Base-by-base conservation (phyloP, 257 asterid genomes). In the Coffea eugenioides region DNA sequence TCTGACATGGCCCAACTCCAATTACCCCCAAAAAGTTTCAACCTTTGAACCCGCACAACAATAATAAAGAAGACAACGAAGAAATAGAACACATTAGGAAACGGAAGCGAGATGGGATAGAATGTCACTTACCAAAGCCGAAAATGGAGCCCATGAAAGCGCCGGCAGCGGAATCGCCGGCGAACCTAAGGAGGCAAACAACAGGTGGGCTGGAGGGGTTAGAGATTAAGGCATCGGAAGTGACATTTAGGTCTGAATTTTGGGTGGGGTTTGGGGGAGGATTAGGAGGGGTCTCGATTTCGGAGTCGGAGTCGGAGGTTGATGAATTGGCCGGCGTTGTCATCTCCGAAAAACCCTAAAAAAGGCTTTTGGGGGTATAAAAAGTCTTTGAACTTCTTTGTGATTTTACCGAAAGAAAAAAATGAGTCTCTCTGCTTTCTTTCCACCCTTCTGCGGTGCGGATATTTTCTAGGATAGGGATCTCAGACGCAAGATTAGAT, bases 131-230 rank as follows among this genome's bases (percentile, higher is more conserved):
- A 92, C 98, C 98, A 73, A 88, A 84, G 25, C 98, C 98, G 34
- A 91, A 91, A 82, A 94, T 77, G 77, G 97, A 92, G 66, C 98
- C 98, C 94, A 92, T 90, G 61, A 91, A 68, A 75, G 92, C 98
- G 2, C 98, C 95, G 72, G 86, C 92, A 12, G 91, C 96, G 48
- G 95, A 85, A 78, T 91, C 97, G 0, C 97, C 94, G 80, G 93
- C 98, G 80, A 89, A 91, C 66, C 91, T 77, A 71, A 86, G 39
- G 77, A 92, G 86, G 86, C 98, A 94, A 51, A 92, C 93, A 14
- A 87, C 80, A 43, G 97, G 93, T 66, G 91, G 88, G 85, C 88
- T 91, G 73, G 92, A 83, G 62, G 89, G 59, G 77, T 82, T 87
- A 82, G 89, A 31, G 10, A 79, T 77, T 75, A 91, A 75, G 46